Conservation (phyloP, 495 filamentous ascomycete genomes). For the Talaromyces wortmannii region DNA sequence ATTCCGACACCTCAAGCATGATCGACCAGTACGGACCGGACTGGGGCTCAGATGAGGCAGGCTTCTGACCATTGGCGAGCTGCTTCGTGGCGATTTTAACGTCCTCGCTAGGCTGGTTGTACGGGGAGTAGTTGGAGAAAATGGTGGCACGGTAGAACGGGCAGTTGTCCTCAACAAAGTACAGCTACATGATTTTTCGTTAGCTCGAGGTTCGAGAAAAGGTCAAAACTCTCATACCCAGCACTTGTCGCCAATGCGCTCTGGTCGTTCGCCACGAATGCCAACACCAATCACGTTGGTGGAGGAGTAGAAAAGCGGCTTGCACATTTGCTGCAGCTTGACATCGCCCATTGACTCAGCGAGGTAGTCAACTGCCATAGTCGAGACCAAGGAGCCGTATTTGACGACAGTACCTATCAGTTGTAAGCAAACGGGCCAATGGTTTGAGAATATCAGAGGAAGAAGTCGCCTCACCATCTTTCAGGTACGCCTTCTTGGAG, state of each 20-base stretch:
- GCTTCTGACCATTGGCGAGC: constrained; percentile 76
- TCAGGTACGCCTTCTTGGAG: constrained; percentile 72
- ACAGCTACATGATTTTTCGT: constrained; percentile 49
- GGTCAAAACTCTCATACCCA: constrained; percentile 49
- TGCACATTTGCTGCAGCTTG: constrained; percentile 73
- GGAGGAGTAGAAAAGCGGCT: constrained; percentile 90
- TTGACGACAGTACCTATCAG: constrained; percentile 66
- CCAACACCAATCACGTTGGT: constrained; percentile 97
- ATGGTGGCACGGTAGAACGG: constrained; percentile 99
- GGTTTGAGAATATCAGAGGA: background rate
- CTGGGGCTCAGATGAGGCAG: constrained; percentile 57
- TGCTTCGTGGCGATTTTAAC: constrained; percentile 82
- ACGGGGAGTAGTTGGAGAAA: constrained; percentile 99
- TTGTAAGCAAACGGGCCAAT: background rate
- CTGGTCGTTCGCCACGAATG: constrained; percentile 84
- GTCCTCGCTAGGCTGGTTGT: constrained; percentile 83
- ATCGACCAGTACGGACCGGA: constrained; percentile 98
- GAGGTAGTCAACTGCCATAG: constrained; percentile 91
- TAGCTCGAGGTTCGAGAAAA: background rate
- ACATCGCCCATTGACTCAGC: constrained; percentile 81
- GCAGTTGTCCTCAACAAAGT: constrained; percentile 98
- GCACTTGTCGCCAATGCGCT: constrained; percentile 98
- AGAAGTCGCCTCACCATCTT: constrained; percentile 44
- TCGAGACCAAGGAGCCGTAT: constrained; percentile 87
- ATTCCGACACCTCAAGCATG: constrained; percentile 98